Evolutionary conservation across 129 eudicot genomes (phyloP).

Genomic region (Escallonia herrerae): DNA sequence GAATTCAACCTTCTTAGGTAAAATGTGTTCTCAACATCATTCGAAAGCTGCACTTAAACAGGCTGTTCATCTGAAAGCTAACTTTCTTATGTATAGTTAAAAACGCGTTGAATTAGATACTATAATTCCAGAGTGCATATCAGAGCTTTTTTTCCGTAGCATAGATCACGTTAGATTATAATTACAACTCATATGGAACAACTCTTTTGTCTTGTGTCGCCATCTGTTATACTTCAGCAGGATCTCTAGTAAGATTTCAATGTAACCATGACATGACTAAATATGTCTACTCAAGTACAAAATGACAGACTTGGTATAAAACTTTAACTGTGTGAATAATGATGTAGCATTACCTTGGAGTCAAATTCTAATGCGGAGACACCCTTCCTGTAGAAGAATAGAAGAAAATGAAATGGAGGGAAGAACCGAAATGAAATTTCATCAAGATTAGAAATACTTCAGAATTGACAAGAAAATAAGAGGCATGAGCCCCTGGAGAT

Average conservation of each 20-base stretch:
- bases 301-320: neutral
- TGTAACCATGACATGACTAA: neutral
- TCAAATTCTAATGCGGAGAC: slow-evolving; percentile 75
- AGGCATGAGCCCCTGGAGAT: too few relatives aligned
- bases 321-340: neutral
- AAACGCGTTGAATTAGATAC: too few relatives aligned
- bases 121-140: too few relatives aligned
- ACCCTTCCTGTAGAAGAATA: slow-evolving; percentile 42
- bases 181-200: neutral
- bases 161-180: too few relatives aligned
- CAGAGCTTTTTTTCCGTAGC: too few relatives aligned
- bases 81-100: too few relatives aligned
- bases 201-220: neutral
- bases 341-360: slow-evolving; percentile 42
- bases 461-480: neutral
- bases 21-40: too few relatives aligned
- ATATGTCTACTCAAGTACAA: neutral
- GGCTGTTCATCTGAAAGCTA: too few relatives aligned
- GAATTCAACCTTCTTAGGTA: too few relatives aligned
- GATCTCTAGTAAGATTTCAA: neutral
- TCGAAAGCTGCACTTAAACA: too few relatives aligned
- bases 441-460: neutral
- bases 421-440: neutral
- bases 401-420: too few relatives aligned
- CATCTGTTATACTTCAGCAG: neutral